phyloP scores from a whole-genome alignment of 2,329 filamentous ascomycete genomes.

The Colletotrichum lentis region DNA sequence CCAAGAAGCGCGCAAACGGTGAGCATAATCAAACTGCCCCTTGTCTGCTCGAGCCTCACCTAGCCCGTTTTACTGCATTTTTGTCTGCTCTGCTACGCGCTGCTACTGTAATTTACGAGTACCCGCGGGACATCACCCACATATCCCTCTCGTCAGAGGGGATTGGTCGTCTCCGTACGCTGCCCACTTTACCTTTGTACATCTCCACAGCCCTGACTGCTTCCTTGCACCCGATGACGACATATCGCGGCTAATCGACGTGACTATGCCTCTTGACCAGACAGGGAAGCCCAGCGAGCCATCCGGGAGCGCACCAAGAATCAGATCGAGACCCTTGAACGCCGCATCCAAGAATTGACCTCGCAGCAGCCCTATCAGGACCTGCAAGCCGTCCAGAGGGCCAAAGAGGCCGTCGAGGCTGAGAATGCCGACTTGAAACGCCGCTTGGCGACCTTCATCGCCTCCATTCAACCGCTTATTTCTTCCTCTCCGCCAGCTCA shows the following conservation, averaged over 20 bases:
- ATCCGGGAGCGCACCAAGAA: slow-evolving; percentile 84
- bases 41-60: not conserved
- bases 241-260: slow-evolving; percentile 15
- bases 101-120: not conserved
- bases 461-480: slow-evolving; percentile 69
- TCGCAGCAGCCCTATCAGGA: slow-evolving; percentile 85
- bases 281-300: slow-evolving; percentile 84
- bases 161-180: not conserved
- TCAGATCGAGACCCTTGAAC: slow-evolving; percentile 79
- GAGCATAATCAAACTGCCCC: slow-evolving; percentile 40
- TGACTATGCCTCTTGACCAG: slow-evolving; percentile 51
- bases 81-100: slow-evolving; percentile 43
- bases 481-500: slow-evolving; percentile 41
- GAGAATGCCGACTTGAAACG: slow-evolving; percentile 83
- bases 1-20: slow-evolving; percentile 71
- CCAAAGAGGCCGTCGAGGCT: slow-evolving; percentile 79
- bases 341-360: slow-evolving; percentile 76
- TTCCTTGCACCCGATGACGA: slow-evolving; percentile 8
- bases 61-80: slow-evolving; percentile 1
- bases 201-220: slow-evolving; percentile 1
- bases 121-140: not conserved
- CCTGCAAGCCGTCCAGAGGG: slow-evolving; percentile 75
- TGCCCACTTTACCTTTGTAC: slow-evolving; percentile 1
- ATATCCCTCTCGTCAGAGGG: not conserved
- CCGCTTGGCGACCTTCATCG: slow-evolving; percentile 70